Conservation (phyloP, 805 yeast genomes). For the Candida nemodendra region DNA sequence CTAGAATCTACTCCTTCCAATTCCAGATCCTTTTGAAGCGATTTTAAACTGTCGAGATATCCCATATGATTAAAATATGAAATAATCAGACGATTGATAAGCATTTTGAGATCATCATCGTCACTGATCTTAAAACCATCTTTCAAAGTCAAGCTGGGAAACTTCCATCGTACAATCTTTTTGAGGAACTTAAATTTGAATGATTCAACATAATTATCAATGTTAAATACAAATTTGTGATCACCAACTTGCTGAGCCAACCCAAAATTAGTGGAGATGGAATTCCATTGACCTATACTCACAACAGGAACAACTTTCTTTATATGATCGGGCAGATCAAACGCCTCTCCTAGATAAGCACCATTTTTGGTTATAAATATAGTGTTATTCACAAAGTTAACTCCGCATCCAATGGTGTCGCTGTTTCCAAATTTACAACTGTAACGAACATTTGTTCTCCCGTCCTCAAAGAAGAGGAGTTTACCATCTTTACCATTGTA, state of each 20-base stretch:
- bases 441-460: conserved; percentile 36
- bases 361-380: conserved; percentile 86
- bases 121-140: conserved; percentile 11
- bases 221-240: conserved; percentile 45
- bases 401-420: conserved; percentile 82
- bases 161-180: conserved; percentile 16
- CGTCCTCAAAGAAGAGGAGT: conserved; percentile 36
- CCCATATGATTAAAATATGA: conserved; percentile 61
- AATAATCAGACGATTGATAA: conserved; percentile 26
- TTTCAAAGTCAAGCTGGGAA: conserved; percentile 11
- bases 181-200: conserved; percentile 32
- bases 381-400: conserved; percentile 60
- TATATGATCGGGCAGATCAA: conserved; percentile 38
- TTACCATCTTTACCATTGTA: conserved; percentile 54
- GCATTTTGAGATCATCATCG: conserved; percentile 17
- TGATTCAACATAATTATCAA: conserved; percentile 43
- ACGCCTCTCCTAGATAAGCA: conserved; percentile 54
- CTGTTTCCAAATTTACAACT: conserved; percentile 48
- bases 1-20: conserved; percentile 32
- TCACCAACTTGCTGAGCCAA: conserved; percentile 27
- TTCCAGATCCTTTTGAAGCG: conserved; percentile 47
- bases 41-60: conserved; percentile 49
- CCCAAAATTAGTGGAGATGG: conserved; percentile 55
- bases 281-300: conserved; percentile 43
- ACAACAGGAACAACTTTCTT: conserved; percentile 44